phyloP scores from a whole-genome alignment of 345 rosid species.

The Melastoma malabathricum region DNA sequence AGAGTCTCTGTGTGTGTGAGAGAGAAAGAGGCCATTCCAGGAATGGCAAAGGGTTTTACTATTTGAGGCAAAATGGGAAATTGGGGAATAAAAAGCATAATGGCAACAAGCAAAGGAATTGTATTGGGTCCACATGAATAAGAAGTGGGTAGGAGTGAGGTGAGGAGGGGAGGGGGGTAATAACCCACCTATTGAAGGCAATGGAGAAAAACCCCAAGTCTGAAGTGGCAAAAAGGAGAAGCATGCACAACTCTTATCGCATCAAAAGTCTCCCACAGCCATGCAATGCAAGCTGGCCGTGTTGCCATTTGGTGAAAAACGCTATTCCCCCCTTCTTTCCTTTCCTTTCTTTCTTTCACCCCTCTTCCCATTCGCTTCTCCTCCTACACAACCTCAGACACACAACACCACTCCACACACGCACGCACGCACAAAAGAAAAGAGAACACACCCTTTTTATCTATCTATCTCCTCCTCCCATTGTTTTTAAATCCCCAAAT shows the following conservation, averaged over 20 bases:
- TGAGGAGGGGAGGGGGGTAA: neutral
- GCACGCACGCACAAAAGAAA: too few species aligned
- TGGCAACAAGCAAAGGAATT: too few species aligned
- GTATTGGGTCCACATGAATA: too few species aligned
- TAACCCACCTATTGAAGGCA: neutral
- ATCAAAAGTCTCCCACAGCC: conserved; percentile 13
- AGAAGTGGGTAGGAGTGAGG: too few species aligned
- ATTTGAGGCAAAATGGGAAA: conserved; percentile 28
- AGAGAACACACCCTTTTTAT: neutral
- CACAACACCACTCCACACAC: too few species aligned
- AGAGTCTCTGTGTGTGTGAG: too few species aligned
- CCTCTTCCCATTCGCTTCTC: conserved; percentile 1
- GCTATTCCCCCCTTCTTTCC: conserved; percentile 9
- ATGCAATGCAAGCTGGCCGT: conserved; percentile 30
- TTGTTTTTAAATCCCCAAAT: neutral
- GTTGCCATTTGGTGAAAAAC: conserved; percentile 19
- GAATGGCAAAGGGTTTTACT: conserved; percentile 9
- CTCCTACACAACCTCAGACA: neutral
- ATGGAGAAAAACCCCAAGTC: neutral
- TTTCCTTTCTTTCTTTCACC: conserved; percentile 8
- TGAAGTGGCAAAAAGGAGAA: conserved; percentile 12
- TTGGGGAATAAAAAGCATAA: too few species aligned
- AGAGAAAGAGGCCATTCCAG: conserved; percentile 3
- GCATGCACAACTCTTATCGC: conserved; percentile 13
- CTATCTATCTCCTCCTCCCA: neutral